Conservation (phyloP, 768 basidiomycete species). For the Lepiota venenata region DNA sequence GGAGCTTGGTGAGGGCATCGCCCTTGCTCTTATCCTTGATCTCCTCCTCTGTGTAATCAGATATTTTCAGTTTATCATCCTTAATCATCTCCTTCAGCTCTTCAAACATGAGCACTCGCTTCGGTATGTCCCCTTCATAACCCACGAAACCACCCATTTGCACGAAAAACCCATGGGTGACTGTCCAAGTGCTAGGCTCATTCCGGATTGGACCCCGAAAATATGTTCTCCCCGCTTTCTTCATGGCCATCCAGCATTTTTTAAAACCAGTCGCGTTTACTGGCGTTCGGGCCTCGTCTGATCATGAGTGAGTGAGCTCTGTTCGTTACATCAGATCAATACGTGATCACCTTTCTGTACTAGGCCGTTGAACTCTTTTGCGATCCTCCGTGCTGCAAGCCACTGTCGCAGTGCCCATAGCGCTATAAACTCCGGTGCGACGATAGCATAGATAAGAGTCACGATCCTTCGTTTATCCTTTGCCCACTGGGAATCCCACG, state of each 20-base stretch:
- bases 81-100: neutral
- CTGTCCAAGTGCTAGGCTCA: constrained; percentile 1
- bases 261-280: neutral
- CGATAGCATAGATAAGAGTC: neutral
- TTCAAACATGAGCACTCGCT: constrained; percentile 1
- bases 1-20: neutral
- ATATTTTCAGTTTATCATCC: neutral
- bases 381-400: neutral
- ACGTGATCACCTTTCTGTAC: no score
- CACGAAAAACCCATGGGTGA: constrained; percentile 14
- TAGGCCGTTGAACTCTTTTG: neutral
- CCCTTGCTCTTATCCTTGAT: constrained; percentile 5
- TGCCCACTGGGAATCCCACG: neutral
- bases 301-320: no score
- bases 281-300: neutral
- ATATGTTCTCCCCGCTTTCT: no score
- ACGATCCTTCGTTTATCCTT: neutral
- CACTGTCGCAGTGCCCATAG: constrained; percentile 10
- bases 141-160: constrained; percentile 15
- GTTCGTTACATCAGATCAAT: no score
- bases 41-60: neutral
- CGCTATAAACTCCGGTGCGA: constrained; percentile 9
- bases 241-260: no score
- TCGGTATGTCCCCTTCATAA: neutral
- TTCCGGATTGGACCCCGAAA: neutral